Evolutionary conservation across 352 stramenopile genomes (phyloP).

Genomic region (Saprolegnia parasitica): DNA sequence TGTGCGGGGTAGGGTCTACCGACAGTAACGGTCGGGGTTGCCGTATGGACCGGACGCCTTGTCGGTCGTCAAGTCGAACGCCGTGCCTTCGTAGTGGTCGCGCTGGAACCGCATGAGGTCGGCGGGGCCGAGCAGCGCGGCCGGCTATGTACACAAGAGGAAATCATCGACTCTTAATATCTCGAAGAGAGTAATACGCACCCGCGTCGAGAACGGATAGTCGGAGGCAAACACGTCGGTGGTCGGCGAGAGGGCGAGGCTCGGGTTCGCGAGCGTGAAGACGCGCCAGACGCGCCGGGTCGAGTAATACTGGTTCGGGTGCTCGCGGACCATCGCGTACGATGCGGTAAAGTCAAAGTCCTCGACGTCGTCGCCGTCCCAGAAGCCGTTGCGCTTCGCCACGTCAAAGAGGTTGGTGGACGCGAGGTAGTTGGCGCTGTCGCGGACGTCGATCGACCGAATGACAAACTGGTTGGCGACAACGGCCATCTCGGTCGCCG

Average conservation of each 20-base stretch:
- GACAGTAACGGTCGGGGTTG: conserved; percentile 86
- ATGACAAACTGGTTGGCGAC: conserved; percentile 96
- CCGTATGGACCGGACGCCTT: conserved; percentile 84
- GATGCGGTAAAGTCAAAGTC: conserved; percentile 86
- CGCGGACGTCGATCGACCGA: conserved; percentile 67
- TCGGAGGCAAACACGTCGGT: conserved; percentile 68
- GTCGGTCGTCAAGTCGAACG: conserved; percentile 84
- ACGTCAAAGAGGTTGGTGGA: conserved; percentile 87
- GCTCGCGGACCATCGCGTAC: conserved; percentile 64
- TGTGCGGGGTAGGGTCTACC: background rate
- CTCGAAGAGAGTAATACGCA: background rate
- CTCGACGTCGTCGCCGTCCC: conserved; percentile 38
- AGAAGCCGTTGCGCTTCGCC: conserved; percentile 77
- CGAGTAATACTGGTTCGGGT: conserved; percentile 54
- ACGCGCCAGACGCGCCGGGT: conserved; percentile 88
- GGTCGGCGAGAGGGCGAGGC: conserved; percentile 57
- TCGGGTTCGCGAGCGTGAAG: conserved; percentile 73
- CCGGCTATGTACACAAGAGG: conserved; percentile 14
- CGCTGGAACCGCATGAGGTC: conserved; percentile 91
- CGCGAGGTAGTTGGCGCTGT: conserved; percentile 83
- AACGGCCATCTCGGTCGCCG: conserved; percentile 70
- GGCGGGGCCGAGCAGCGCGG: conserved; percentile 49
- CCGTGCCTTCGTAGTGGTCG: conserved; percentile 91
- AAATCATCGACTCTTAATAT: background rate
- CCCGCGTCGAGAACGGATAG: conserved; percentile 84